Conservation (phyloP, 2,329 filamentous ascomycete species). For the Claviceps sp. region DNA sequence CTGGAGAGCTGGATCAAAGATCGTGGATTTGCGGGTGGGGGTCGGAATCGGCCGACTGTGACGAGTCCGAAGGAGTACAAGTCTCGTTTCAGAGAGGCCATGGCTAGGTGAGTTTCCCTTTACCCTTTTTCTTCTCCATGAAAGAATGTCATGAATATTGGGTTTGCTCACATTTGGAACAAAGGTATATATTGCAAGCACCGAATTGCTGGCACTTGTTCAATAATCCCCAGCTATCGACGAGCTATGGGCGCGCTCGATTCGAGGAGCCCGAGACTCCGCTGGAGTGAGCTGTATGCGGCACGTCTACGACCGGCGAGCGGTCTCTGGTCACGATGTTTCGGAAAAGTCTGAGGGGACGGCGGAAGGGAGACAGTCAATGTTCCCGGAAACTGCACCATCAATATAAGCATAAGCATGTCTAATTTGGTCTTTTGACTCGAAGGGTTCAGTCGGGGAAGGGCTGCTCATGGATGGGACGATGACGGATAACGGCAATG, state of each 20-base stretch:
- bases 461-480: background rate
- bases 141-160: background rate
- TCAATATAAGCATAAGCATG: background rate
- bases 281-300: background rate
- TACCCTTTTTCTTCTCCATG: background rate
- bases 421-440: background rate
- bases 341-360: background rate
- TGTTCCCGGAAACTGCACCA: background rate
- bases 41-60: conserved; percentile 78
- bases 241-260: conserved; percentile 23
- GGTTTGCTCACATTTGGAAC: background rate
- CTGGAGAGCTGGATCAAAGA: conserved; percentile 99
- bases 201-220: conserved; percentile 70
- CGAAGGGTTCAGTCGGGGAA: background rate
- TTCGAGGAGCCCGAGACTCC: conserved; percentile 24
- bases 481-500: background rate
- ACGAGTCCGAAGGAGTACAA: conserved; percentile 98
- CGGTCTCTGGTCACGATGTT: background rate
- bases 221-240: conserved; percentile 26
- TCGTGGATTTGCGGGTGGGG: conserved; percentile 65
- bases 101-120: conserved; percentile 60
- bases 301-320: background rate
- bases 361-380: background rate
- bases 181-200: conserved; percentile 57
- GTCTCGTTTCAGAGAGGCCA: conserved; percentile 86